Evolutionary conservation across 768 basidiomycete species (phyloP).

Genomic region (Lactifluus rugatus): DNA sequence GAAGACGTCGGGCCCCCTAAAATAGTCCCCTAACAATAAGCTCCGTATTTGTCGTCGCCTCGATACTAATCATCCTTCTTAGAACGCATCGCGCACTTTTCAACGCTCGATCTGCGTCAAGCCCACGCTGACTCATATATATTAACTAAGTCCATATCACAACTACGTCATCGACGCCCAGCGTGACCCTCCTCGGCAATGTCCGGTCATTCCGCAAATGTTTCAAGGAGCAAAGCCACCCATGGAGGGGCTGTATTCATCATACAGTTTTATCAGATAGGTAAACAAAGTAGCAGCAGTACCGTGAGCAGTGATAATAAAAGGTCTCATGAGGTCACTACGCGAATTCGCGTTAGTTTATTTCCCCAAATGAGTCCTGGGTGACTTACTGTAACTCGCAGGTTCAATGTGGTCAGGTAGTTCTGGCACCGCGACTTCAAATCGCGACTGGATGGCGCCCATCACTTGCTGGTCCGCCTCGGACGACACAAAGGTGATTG

Average conservation of each 20-base stretch:
- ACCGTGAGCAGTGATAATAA: background rate
- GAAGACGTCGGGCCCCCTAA: background rate
- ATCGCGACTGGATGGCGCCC: slow-evolving; percentile 87
- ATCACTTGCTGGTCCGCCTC: slow-evolving; percentile 93
- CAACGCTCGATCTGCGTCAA: slow-evolving; percentile 1
- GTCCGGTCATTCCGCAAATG: background rate
- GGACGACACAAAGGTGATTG: slow-evolving; percentile 91
- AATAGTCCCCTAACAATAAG: too few relatives aligned
- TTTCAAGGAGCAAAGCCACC: background rate
- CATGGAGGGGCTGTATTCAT: background rate
- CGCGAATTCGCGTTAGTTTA: background rate
- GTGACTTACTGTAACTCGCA: slow-evolving; percentile 81
- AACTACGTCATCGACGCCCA: background rate
- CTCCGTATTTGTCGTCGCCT: background rate
- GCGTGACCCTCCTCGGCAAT: background rate
- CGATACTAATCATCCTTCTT: background rate
- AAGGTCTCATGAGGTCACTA: slow-evolving; percentile 33
- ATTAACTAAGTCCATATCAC: background rate
- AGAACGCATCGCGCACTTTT: background rate
- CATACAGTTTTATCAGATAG: slow-evolving; percentile 13
- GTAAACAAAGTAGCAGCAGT: slow-evolving; percentile 9
- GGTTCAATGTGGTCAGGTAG: slow-evolving; percentile 91
- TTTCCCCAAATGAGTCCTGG: background rate
- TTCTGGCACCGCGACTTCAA: slow-evolving; percentile 95
- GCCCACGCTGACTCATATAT: background rate